A percentile compares a stretch with the other conserved stretches of the same genome.
Conservation (phyloP, 352 stramenopile genomes). For the Peronospora farinosa region DNA sequence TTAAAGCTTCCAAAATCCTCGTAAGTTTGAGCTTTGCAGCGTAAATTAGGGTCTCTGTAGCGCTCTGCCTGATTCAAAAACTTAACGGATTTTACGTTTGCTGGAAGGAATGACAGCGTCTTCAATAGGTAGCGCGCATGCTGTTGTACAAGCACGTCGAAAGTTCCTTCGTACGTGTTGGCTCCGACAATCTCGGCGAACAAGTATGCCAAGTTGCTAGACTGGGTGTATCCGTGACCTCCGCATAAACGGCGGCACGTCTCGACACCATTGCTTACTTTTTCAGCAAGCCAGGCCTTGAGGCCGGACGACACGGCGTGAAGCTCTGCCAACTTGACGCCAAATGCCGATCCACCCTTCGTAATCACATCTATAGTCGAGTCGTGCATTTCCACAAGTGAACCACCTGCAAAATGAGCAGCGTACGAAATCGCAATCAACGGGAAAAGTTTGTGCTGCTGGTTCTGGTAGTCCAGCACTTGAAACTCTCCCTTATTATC, state of each 20-base stretch:
- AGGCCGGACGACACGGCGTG: conserved; percentile 50
- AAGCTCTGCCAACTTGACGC: conserved; percentile 38
- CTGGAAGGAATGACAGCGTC: conserved; percentile 15
- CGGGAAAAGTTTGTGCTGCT: conserved; percentile 43
- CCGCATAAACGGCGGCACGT: conserved; percentile 39
- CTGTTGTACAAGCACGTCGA: conserved; percentile 65
- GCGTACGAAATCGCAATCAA: conserved; percentile 31
- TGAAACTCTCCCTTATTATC: conserved; percentile 44
- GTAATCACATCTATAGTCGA: conserved; percentile 30
- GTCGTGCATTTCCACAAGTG: conserved; percentile 32
- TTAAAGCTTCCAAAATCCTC: conserved; percentile 35
- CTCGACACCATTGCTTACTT: conserved; percentile 43
- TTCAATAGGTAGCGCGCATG: conserved; percentile 59
- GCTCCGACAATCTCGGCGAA: conserved; percentile 39
- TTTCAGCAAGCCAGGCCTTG: conserved; percentile 45
- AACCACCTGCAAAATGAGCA: conserved; percentile 26
- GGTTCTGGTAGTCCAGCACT: conserved; percentile 57
- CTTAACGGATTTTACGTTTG: conserved; percentile 11
- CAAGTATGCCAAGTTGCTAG: conserved; percentile 29
- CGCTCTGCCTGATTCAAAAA: conserved; percentile 37
- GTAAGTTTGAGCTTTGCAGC: conserved; percentile 27
- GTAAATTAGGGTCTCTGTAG: conserved; percentile 25
- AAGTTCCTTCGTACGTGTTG: conserved; percentile 62
- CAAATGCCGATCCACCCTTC: conserved; percentile 31
- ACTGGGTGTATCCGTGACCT: conserved; percentile 35